Evolutionary conservation across 1,284 basidiomycete genomes (phyloP).

Genomic region (Microbotryomycetes sp.): DNA sequence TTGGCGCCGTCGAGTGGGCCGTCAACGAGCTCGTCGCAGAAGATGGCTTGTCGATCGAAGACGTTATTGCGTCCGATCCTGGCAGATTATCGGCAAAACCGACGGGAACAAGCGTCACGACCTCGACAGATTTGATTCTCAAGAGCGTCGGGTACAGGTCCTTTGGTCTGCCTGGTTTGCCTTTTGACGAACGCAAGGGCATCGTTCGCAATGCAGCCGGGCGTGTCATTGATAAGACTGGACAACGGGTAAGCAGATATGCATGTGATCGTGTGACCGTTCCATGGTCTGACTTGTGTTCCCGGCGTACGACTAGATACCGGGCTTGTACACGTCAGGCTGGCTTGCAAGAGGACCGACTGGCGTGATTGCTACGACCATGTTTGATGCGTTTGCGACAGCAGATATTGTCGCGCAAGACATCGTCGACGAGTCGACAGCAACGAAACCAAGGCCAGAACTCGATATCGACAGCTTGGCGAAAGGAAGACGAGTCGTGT

Average conservation of each 20-base stretch:
- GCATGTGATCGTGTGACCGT: not conserved
- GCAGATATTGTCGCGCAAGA: constrained; percentile 64
- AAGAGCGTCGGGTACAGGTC: constrained; percentile 82
- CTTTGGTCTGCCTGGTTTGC: constrained; percentile 38
- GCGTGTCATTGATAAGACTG: constrained; percentile 39
- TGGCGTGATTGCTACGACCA: constrained; percentile 87
- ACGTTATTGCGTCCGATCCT: constrained; percentile 16
- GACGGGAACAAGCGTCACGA: constrained; percentile 53
- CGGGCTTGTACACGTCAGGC: constrained; percentile 77
- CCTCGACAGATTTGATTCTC: constrained; percentile 68
- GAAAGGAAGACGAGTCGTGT: constrained; percentile 13
- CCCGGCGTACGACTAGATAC: constrained; percentile 38
- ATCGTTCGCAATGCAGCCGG: constrained; percentile 47
- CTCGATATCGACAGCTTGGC: constrained; percentile 8
- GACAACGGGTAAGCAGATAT: constrained; percentile 14
- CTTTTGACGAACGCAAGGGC: constrained; percentile 43
- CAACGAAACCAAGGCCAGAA: not conserved
- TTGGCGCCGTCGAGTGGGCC: constrained; percentile 23
- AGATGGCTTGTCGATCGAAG: constrained; percentile 3
- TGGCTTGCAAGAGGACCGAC: constrained; percentile 90
- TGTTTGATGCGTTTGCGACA: constrained; percentile 82
- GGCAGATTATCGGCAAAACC: constrained; percentile 2
- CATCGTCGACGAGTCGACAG: not conserved
- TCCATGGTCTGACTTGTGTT: not conserved
- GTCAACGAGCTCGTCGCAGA: constrained; percentile 24